Evolutionary conservation across 352 stramenopile genomes (phyloP), one percentile per base, ranked within the genome.

Genomic region (Lagenidium giganteum): DNA sequence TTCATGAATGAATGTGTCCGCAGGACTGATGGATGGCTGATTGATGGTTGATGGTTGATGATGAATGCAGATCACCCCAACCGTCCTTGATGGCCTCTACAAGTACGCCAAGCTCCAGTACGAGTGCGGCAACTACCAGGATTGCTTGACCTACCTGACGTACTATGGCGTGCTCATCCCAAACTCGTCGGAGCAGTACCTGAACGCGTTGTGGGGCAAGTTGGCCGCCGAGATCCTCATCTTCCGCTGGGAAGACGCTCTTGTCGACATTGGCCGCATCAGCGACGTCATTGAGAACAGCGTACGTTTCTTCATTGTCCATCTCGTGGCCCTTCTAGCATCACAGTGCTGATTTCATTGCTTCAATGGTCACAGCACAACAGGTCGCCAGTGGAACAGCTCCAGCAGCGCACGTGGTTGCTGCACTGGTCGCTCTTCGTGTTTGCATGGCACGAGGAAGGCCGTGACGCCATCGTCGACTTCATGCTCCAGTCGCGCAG

Each of bases 391-490:
- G 76, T 98, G 27, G 78, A 98, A 58, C 87, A 96, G 60, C 84
- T 99, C 14, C 88, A 98, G 71, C 93, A 98, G 73, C 87, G 96
- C 52, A 97, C 90, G 34, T 99, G 96, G 96, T 72, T 99, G 22
- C 75, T 99, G 31, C 96, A 99, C 75, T 99, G 96, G 96, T 90
- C 86, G 47, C 75, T 99, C 17, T 99, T 99, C 67, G 94, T 95
- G 36, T 95, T 95, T 50, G 76, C 78, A 42, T 92, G 84, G 76
- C 78, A 95, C 57, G 77, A 93, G 62, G 88, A 98, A 55, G 95
- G 95, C 37, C 74, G 96, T 37, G 95, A 99, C 57, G 86, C 86
- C 47, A 96, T 99, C 44, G 93, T 99, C 11, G 95, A 98, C 59
- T 93, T 99, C 11, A 98, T 98, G 72, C 81, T 98, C 29, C 87